Base-by-base conservation (phyloP, 1,284 basidiomycete genomes). In the Ceratobasidium sp. region DNA sequence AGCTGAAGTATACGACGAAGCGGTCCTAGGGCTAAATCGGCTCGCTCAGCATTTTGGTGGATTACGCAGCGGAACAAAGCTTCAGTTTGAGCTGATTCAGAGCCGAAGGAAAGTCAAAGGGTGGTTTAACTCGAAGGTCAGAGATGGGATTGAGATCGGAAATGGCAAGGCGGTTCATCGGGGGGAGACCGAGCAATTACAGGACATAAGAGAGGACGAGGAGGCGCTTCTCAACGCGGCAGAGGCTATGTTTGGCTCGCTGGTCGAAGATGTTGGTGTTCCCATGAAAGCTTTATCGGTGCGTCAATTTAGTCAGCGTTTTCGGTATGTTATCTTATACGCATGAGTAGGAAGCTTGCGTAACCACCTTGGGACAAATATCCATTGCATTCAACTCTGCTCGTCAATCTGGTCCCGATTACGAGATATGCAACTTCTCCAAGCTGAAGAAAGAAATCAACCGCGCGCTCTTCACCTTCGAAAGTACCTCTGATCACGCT, bases 41-140 rank as follows among this genome's bases (percentile, higher is more conserved):
- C 84, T 98, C 2, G 95, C 92, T 0, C 95, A 98, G 76, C 94
- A 97, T 79, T 79, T 97, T 45, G 94, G 90, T 60, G 93, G 94
- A 22, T 80, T 97, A 69, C 81, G 95, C 52, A 89, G 91, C 70
- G 91, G 93, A 0, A 93, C 91, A 1, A 84, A 87, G 34, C 77
- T 97, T 32, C 94, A 96, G 75, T 87, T 90, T 70, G 91, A 94
- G 56, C 78, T 97, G 35, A 86, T 90, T 20, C 84, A 74, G 17
- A 68, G 38, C 5, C 83, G 74, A 87, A 10, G 85, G 83, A 29
- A 84, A 82, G 69, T 76, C 87, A 45, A 76, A 79, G 17, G 72
- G 84, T 57, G 76, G 74, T 71, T 76, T n/a, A 47, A 47, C 22
- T 47, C 45, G 22, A 47, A 7, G 45, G 45, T n/a, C n/a, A 75